Evolutionary conservation across 1,284 basidiomycete species (phyloP).

Genomic region (Ceratorhiza oryzae-sativae): DNA sequence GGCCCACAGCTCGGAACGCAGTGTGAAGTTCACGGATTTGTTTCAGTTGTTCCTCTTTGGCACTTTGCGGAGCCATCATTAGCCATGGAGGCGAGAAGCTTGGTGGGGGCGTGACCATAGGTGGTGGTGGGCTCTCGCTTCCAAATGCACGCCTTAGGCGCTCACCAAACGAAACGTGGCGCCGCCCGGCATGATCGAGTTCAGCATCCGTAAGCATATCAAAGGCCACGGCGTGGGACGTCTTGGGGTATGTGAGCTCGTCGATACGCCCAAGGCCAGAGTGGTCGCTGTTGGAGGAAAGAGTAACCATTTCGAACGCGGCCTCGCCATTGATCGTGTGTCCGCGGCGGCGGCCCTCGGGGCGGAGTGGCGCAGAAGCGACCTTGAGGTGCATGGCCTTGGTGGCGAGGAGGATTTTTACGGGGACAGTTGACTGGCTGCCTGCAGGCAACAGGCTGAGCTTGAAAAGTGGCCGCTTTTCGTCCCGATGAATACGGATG

Average conservation of each 20-base stretch:
- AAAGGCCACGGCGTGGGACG: slow-evolving; percentile 40
- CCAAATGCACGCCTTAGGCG: slow-evolving; percentile 42
- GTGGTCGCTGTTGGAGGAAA: slow-evolving; percentile 2
- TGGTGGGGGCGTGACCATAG: slow-evolving; percentile 24
- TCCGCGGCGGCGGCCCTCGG: slow-evolving; percentile 25
- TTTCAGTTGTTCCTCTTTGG: slow-evolving; percentile 41
- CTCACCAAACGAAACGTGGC: slow-evolving; percentile 39
- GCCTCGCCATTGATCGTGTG: slow-evolving; percentile 32
- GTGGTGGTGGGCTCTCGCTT: slow-evolving; percentile 31
- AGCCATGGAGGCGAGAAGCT: slow-evolving; percentile 43
- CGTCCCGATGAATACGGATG: slow-evolving; percentile 43
- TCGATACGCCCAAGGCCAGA: slow-evolving; percentile 27
- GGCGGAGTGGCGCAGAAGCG: slow-evolving; percentile 21
- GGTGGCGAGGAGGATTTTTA: slow-evolving; percentile 42
- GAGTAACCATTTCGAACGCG: slow-evolving; percentile 15
- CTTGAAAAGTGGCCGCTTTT: slow-evolving; percentile 38
- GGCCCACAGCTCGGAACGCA: slow-evolving; percentile 36
- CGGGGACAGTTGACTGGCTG: slow-evolving; percentile 25
- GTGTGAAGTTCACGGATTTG: slow-evolving; percentile 35
- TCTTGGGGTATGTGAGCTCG: slow-evolving; percentile 10
- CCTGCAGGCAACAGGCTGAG: slow-evolving; percentile 28
- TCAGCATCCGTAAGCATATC: slow-evolving; percentile 40
- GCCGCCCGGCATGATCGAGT: slow-evolving; percentile 40
- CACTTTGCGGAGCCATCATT: slow-evolving; percentile 42
- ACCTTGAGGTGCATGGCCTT: slow-evolving; percentile 42